Percentiles rank a stretch among this genome's conserved stretches.
Conservation (phyloP, 352 stramenopile genomes). For the Globisporangium mamillatum region DNA sequence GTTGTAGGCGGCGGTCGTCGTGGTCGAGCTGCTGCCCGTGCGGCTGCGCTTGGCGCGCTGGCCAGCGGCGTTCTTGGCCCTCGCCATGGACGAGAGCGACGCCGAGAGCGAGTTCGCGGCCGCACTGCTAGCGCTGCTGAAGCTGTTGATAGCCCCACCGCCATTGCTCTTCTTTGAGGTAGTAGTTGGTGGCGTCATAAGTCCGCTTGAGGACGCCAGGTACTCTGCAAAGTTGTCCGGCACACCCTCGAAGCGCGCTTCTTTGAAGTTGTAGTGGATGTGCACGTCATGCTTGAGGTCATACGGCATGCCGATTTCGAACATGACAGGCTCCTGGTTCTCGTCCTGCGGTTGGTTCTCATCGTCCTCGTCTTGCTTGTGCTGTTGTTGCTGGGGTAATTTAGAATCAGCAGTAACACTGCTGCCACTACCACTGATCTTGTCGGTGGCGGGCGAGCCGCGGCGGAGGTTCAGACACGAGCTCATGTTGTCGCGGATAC, state of each 20-base stretch:
- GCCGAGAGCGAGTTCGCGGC: constrained; percentile 14
- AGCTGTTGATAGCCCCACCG: background rate
- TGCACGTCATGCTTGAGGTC: constrained; percentile 81
- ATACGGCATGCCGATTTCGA: constrained; percentile 75
- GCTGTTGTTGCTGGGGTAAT: background rate
- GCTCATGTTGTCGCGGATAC: constrained; percentile 30
- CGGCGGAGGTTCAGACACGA: constrained; percentile 29
- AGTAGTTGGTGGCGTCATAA: constrained; percentile 3
- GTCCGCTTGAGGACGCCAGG: constrained; percentile 30
- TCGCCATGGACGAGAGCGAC: constrained; percentile 11
- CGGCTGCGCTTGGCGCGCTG: constrained; percentile 32
- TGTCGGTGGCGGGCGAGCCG: background rate
- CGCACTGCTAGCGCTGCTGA: background rate
- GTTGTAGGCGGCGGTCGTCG: constrained; percentile 16
- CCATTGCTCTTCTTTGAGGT: background rate
- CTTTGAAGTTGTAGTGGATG: constrained; percentile 85
- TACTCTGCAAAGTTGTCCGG: constrained; percentile 80
- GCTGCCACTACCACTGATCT: background rate
- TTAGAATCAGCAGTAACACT: background rate
- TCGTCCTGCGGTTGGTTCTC: constrained; percentile 22
- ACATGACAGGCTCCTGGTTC: constrained; percentile 24
- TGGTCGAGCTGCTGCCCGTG: constrained; percentile 38
- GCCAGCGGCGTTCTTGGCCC: background rate
- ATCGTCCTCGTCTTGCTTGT: background rate
- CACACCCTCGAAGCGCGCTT: constrained; percentile 84